Evolutionary conservation across 2,329 filamentous ascomycete genomes (phyloP).

Genomic region (Trichophyton rubrum): DNA sequence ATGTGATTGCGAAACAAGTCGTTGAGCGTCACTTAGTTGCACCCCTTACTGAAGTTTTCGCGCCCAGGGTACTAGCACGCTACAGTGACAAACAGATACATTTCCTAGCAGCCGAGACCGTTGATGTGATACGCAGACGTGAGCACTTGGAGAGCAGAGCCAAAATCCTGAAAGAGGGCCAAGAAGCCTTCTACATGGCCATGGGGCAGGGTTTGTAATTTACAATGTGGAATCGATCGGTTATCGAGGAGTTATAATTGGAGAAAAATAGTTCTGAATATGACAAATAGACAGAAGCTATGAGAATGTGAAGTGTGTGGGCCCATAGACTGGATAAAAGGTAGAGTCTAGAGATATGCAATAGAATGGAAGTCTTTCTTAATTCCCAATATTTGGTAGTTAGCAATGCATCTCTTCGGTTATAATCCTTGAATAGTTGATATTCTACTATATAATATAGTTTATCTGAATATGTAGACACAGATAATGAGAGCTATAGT

Average conservation of each 20-base stretch:
- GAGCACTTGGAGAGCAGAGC: conserved; percentile 4
- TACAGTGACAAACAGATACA: conserved; percentile 7
- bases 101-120: conserved; percentile 6
- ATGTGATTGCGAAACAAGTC: conserved; percentile 7
- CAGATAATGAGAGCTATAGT: too few relatives aligned
- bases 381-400: too few relatives aligned
- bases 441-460: too few relatives aligned
- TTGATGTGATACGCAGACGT: not conserved
- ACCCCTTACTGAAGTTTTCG: conserved; percentile 3
- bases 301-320: not conserved
- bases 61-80: conserved; percentile 3
- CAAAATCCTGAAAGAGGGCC: conserved; percentile 5
- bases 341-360: too few relatives aligned
- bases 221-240: not conserved
- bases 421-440: too few relatives aligned
- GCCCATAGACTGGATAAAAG: not conserved
- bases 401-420: too few relatives aligned
- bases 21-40: conserved; percentile 7
- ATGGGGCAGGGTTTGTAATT: conserved; percentile 2
- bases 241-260: not conserved
- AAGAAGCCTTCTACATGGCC: conserved; percentile 5
- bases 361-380: not conserved
- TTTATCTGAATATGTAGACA: too few relatives aligned
- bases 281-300: not conserved
- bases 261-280: not conserved